Conservation (phyloP, 2,329 filamentous ascomycete genomes). For the Cladobotryum protrusum region DNA sequence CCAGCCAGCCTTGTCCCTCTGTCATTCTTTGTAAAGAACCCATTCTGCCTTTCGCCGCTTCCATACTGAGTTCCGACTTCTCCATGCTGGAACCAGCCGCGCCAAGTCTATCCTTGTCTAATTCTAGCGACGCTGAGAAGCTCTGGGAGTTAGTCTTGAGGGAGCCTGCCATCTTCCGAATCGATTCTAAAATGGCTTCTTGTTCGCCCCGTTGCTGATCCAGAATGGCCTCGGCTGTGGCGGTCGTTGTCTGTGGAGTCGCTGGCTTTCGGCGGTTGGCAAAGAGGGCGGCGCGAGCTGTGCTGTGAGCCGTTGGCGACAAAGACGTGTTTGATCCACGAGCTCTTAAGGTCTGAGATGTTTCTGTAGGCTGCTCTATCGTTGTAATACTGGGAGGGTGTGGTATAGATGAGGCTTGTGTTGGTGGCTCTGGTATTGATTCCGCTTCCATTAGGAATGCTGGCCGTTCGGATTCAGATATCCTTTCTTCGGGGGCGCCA, state of each 20-base stretch:
- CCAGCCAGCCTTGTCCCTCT: slow-evolving; percentile 85
- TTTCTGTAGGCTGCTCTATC: slow-evolving; percentile 24
- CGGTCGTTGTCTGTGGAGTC: slow-evolving; percentile 35
- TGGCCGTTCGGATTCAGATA: slow-evolving; percentile 40
- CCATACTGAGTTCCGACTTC: slow-evolving; percentile 68
- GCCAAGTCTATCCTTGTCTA: slow-evolving; percentile 63
- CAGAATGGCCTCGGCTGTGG: slow-evolving; percentile 64
- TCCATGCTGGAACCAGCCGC: slow-evolving; percentile 70
- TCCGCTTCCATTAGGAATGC: slow-evolving; percentile 27
- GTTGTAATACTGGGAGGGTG: slow-evolving; percentile 12
- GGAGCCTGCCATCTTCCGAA: slow-evolving; percentile 72
- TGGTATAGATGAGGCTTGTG: slow-evolving; percentile 9
- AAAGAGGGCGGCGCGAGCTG: slow-evolving; percentile 40
- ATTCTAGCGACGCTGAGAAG: slow-evolving; percentile 66
- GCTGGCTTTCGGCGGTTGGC: slow-evolving; percentile 32
- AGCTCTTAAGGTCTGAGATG: slow-evolving; percentile 29
- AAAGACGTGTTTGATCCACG: slow-evolving; percentile 20
- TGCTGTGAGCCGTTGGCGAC: slow-evolving; percentile 25
- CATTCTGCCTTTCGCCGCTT: slow-evolving; percentile 71
- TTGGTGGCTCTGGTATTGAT: slow-evolving; percentile 11
- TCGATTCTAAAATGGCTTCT: slow-evolving; percentile 71
- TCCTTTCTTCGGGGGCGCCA: slow-evolving; percentile 17
- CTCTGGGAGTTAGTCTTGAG: slow-evolving; percentile 69
- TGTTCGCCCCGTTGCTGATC: slow-evolving; percentile 75
- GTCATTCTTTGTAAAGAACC: slow-evolving; percentile 70